A percentile compares a stretch with the other conserved stretches of the same genome.
These are phyloP conservation scores for Carex kokanica DNA, from an alignment of 176 grass and related monocot genomes.

Conservation along the genomic window DNA sequence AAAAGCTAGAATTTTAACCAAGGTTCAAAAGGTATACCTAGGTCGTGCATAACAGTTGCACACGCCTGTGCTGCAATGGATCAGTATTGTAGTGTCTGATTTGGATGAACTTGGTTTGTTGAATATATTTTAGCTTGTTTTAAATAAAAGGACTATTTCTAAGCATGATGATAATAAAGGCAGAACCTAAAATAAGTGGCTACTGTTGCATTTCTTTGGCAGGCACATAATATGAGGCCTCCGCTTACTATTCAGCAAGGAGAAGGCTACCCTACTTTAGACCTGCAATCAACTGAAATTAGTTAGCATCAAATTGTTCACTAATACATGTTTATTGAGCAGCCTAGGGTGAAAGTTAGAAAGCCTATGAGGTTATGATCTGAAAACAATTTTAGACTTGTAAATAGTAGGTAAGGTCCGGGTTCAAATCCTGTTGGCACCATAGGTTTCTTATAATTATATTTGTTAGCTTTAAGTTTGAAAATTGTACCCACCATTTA, in stretches of 20 bases:
- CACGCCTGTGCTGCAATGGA: not conserved
- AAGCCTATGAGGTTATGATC: not conserved
- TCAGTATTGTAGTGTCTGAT: not conserved
- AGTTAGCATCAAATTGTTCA: constrained; percentile 5
- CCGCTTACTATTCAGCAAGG: constrained; percentile 22
- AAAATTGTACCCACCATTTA: not conserved
- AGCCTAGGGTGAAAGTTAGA: not conserved
- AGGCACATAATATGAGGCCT: constrained; percentile 25
- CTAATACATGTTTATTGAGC: not conserved
- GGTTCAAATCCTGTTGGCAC: not conserved
- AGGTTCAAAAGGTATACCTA: not conserved
- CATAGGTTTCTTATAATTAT: not conserved
- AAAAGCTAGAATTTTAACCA: not conserved
- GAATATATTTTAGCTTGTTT: not conserved
- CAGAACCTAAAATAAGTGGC: not conserved
- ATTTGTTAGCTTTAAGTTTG: not conserved
- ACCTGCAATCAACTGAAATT: not conserved
- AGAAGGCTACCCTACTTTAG: not conserved
- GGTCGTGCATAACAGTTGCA: not conserved
- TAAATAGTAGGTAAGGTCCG: not conserved
- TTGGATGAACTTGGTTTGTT: not conserved
- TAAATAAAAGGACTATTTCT: not conserved
- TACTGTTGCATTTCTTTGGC: not conserved
- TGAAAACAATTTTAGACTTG: not conserved
- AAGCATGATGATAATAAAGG: not conserved